Evolutionary conservation across 2,329 filamentous ascomycete genomes (phyloP).

Genomic region (Cordyceps farinosa): DNA sequence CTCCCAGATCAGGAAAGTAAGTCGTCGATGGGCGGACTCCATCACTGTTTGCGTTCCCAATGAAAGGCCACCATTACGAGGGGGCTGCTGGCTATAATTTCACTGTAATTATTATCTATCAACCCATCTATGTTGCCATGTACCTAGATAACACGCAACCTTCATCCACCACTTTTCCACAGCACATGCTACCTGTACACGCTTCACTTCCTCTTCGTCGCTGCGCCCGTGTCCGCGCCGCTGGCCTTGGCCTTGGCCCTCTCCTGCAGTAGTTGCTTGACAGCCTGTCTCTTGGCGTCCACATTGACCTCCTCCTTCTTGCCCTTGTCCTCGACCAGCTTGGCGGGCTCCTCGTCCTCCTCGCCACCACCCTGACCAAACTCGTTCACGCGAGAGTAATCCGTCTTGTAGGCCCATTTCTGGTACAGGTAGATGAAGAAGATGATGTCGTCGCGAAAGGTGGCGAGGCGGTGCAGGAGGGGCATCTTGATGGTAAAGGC

Average conservation of each 20-base stretch:
- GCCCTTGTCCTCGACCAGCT: conserved; percentile 35
- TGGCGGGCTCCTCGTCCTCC: conserved; percentile 53
- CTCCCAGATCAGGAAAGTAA: too few species aligned
- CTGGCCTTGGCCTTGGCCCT: conserved; percentile 43
- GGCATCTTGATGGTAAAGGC: conserved; percentile 99
- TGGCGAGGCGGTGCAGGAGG: conserved; percentile 84
- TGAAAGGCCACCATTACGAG: too few species aligned
- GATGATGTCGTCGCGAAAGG: conserved; percentile 90
- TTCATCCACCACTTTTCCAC: neutral
- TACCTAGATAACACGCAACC: neutral
- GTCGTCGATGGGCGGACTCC: too few species aligned
- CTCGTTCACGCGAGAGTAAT: conserved; percentile 91
- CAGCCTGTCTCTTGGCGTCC: conserved; percentile 35
- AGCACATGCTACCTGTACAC: neutral
- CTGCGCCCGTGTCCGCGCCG: conserved; percentile 47
- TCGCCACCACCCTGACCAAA: conserved; percentile 98
- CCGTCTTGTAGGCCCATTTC: conserved; percentile 84
- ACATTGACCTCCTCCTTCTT: conserved; percentile 38
- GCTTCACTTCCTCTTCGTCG: conserved; percentile 40
- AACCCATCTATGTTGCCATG: too few species aligned
- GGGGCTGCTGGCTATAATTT: too few species aligned
- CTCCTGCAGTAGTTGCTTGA: conserved; percentile 29
- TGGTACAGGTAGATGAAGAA: conserved; percentile 99
- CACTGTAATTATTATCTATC: too few species aligned
- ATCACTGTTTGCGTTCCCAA: too few species aligned